Conservation (phyloP, 805 yeast genomes). For the Kuraishia floccosa region DNA sequence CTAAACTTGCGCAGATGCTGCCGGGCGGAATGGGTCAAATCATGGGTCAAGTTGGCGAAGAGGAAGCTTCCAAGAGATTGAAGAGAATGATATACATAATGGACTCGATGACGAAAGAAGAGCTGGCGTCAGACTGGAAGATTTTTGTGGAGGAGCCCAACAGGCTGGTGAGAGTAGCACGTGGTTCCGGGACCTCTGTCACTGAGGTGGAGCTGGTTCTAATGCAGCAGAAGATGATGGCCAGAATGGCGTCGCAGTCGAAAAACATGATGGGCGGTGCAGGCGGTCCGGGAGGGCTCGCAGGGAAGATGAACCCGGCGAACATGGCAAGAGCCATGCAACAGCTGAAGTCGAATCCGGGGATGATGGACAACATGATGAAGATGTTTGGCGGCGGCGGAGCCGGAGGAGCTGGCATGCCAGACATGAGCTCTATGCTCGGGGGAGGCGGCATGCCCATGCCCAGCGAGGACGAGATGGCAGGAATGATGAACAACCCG, state of each 20-base stretch:
- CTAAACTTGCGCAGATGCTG: slow-evolving; percentile 90
- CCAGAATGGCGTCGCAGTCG: slow-evolving; percentile 76
- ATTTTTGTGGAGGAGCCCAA: slow-evolving; percentile 72
- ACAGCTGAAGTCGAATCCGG: slow-evolving; percentile 58
- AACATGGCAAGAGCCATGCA: slow-evolving; percentile 38
- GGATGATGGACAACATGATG: slow-evolving; percentile 66
- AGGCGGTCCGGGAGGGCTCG: slow-evolving; percentile 50
- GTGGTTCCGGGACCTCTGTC: slow-evolving; percentile 89
- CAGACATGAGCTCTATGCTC: slow-evolving; percentile 58
- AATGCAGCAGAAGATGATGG: slow-evolving; percentile 89
- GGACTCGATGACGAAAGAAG: slow-evolving; percentile 94
- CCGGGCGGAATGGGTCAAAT: slow-evolving; percentile 83
- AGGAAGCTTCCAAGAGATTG: slow-evolving; percentile 75
- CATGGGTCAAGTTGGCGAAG: slow-evolving; percentile 84
- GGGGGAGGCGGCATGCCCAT: slow-evolving; percentile 31
- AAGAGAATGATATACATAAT: slow-evolving; percentile 83
- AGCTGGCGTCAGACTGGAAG: slow-evolving; percentile 82
- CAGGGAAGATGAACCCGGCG: slow-evolving; percentile 33
- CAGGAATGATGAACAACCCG: slow-evolving; percentile 20
- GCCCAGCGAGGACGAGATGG: slow-evolving; percentile 37
- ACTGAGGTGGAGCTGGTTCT: slow-evolving; percentile 89
- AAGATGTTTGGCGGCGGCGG: slow-evolving; percentile 59
- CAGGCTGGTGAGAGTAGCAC: slow-evolving; percentile 81
- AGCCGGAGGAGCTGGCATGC: slow-evolving; percentile 48
- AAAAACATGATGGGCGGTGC: slow-evolving; percentile 40